Evolutionary conservation across 345 rosid genomes (phyloP).

Genomic region (Populus deltoides): DNA sequence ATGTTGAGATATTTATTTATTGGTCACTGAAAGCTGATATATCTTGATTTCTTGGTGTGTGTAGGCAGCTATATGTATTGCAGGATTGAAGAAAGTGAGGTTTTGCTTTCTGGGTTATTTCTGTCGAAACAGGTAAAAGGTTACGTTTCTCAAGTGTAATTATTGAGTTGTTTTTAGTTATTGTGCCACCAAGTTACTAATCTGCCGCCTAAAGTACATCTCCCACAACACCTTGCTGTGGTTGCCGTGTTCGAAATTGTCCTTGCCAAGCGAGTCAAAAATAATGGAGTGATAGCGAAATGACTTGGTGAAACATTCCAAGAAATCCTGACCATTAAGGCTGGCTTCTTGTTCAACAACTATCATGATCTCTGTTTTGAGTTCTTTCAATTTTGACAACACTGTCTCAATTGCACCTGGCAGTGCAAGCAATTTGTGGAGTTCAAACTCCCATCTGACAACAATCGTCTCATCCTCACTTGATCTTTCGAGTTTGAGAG

Average conservation of each 20-base stretch:
- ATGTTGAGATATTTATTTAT: no score
- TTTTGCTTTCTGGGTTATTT: no score
- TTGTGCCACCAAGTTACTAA: constrained; percentile 65
- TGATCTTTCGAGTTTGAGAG: constrained; percentile 46
- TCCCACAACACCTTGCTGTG: constrained; percentile 57
- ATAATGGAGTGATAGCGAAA: constrained; percentile 77
- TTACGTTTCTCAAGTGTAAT: no score
- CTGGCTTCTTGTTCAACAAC: constrained; percentile 83
- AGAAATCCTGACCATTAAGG: constrained; percentile 62
- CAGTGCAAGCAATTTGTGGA: constrained; percentile 54
- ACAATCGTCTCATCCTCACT: constrained; percentile 69
- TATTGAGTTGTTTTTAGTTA: no score
- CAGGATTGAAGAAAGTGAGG: no score
- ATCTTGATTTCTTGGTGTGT: no score
- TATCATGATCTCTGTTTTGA: constrained; percentile 70
- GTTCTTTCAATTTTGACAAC: constrained; percentile 47
- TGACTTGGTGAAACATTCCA: constrained; percentile 76
- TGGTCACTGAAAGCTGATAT: no score
- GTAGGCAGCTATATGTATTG: no score
- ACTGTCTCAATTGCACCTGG: constrained; percentile 45
- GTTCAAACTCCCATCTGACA: constrained; percentile 72
- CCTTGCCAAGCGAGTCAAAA: constrained; percentile 81
- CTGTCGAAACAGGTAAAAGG: no score
- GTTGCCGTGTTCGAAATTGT: constrained; percentile 38
- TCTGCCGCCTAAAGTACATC: constrained; percentile 66